These are phyloP conservation scores for Cyclotella atomus DNA, from an alignment of 108 stramenopile species.

Conservation along the genomic window DNA sequence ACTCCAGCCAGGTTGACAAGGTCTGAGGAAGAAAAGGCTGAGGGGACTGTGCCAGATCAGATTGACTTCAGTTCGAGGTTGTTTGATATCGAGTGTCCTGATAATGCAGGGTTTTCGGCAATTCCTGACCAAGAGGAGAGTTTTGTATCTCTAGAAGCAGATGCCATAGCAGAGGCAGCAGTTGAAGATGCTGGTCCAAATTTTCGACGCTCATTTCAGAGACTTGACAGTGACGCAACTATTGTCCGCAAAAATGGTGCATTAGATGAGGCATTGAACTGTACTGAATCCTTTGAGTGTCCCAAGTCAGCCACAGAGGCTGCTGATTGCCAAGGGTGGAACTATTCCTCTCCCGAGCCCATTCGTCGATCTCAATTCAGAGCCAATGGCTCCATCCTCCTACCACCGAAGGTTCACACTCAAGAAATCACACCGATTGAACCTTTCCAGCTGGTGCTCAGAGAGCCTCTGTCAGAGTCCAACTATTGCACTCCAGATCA, in stretches of 20 bases:
- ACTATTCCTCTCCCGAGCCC: constrained; percentile 11
- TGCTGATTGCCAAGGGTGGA: neutral
- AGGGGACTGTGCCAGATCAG: neutral
- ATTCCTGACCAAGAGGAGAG: neutral
- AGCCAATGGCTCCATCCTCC: neutral
- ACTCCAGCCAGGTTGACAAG: neutral
- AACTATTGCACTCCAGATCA: constrained; percentile 23
- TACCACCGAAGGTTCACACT: neutral
- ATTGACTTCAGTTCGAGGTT: neutral
- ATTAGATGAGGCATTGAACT: neutral
- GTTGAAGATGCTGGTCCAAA: neutral
- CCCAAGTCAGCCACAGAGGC: neutral
- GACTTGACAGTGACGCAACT: constrained; percentile 1
- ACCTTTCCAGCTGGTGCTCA: constrained; percentile 1
- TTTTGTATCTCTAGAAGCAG: neutral
- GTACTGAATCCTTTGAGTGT: neutral
- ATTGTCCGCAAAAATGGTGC: constrained; percentile 4
- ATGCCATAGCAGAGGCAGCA: neutral
- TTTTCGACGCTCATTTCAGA: neutral
- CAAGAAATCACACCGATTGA: constrained; percentile 4
- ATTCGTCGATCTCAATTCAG: neutral
- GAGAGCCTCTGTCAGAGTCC: constrained; percentile 17
- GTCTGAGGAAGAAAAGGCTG: neutral
- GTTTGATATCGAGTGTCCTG: neutral
- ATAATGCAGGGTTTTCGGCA: neutral